A percentile compares a stretch with the other conserved stretches of the same genome.
phyloP scores from a whole-genome alignment of 208 protist species.

The Leishmania guyanensis region DNA sequence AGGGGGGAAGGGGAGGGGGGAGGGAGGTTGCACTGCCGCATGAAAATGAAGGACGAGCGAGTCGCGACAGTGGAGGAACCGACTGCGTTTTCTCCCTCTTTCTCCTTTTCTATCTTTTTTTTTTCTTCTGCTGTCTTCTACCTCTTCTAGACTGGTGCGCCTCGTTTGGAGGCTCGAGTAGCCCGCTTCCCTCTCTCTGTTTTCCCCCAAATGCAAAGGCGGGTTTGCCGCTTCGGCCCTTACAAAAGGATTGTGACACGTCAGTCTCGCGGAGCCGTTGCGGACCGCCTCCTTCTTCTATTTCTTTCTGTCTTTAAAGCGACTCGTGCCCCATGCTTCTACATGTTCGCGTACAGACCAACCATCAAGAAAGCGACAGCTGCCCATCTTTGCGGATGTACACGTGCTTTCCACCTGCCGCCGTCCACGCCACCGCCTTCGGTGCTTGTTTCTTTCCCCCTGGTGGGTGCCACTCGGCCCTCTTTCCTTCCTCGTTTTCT shows the following conservation, averaged over 20 bases:
- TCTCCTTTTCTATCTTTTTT: not conserved
- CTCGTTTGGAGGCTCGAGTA: not conserved
- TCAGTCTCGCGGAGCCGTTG: not conserved
- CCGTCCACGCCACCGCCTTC: not conserved
- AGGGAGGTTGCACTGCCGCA: not conserved
- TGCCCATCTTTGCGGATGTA: not conserved
- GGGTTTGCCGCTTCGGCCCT: not conserved
- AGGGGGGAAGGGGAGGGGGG: not conserved
- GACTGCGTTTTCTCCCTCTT: not conserved
- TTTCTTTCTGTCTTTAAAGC: not conserved
- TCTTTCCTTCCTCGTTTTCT: not conserved
- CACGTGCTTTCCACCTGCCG: not conserved
- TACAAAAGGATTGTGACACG: too few species aligned
- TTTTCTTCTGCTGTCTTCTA: not conserved
- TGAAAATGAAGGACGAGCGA: not conserved
- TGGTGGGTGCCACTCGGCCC: not conserved
- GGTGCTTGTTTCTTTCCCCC: not conserved
- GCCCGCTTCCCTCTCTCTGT: not conserved
- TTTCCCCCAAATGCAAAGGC: not conserved
- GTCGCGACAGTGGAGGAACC: not conserved
- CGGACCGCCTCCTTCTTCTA: not conserved
- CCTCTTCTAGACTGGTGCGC: not conserved
- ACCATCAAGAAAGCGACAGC: not conserved
- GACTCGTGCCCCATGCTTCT: not conserved
- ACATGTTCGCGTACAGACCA: not conserved